Percentiles rank a stretch among this genome's conserved stretches.
Evolutionary conservation across 805 yeast species (phyloP).

Genomic region (Ogataea philodendri): DNA sequence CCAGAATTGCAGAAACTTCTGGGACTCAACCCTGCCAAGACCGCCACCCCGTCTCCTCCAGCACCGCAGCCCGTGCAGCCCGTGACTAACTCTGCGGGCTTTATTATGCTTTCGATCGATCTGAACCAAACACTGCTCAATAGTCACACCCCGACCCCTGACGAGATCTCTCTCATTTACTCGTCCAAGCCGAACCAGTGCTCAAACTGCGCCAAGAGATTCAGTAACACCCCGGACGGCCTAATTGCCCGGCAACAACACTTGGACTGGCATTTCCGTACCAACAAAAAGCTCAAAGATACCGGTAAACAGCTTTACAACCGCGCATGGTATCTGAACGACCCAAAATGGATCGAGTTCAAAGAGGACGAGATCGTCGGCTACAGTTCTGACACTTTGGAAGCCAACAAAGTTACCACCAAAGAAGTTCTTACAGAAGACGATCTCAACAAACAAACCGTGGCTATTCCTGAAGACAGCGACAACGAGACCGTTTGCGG

Average conservation of each 20-base stretch:
- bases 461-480: slow-evolving; percentile 64
- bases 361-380: slow-evolving; percentile 64
- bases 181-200: slow-evolving; percentile 76
- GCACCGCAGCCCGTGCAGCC: slow-evolving; percentile 1
- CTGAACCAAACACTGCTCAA: slow-evolving; percentile 38
- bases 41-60: slow-evolving; percentile 26
- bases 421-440: slow-evolving; percentile 27
- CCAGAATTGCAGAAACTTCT: slow-evolving; percentile 29
- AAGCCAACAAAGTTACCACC: slow-evolving; percentile 17
- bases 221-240: slow-evolving; percentile 59
- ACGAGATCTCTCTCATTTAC: slow-evolving; percentile 44
- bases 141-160: slow-evolving; percentile 35
- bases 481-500: slow-evolving; percentile 62
- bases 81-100: slow-evolving; percentile 17
- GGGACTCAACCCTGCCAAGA: slow-evolving; percentile 14
- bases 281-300: slow-evolving; percentile 67
- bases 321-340: slow-evolving; percentile 78
- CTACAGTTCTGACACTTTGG: slow-evolving; percentile 22
- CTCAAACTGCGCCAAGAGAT: slow-evolving; percentile 86
- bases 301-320: slow-evolving; percentile 58
- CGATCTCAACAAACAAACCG: slow-evolving; percentile 46
- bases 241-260: slow-evolving; percentile 57
- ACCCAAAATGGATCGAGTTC: slow-evolving; percentile 68
- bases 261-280: slow-evolving; percentile 94
- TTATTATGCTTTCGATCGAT: slow-evolving; percentile 25